Evolutionary conservation across 495 filamentous ascomycete genomes (phyloP).

Genomic region (Talaromyces proteolyticus): DNA sequence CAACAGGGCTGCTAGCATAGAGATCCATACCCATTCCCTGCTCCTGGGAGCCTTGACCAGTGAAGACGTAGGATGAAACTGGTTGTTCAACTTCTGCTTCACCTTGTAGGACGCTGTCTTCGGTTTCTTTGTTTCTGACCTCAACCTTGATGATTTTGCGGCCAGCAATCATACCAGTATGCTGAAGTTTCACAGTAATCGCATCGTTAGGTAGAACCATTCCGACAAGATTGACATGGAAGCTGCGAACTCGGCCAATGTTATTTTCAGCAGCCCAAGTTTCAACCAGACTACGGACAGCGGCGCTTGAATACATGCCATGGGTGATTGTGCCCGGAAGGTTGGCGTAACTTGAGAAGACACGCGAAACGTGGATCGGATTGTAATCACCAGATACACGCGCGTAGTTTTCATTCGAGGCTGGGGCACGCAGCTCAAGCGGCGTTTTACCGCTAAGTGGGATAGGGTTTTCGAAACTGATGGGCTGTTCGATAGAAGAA

Average conservation of each 20-base stretch:
- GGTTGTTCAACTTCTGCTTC: constrained; percentile 99
- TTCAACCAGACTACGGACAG: constrained; percentile 96
- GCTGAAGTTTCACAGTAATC: constrained; percentile 87
- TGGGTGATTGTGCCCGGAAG: constrained; percentile 50
- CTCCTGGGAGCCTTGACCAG: constrained; percentile 94
- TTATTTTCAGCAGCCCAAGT: constrained; percentile 99
- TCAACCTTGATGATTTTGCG: constrained; percentile 99
- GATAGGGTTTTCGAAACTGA: constrained; percentile 96
- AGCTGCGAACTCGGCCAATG: constrained; percentile 92
- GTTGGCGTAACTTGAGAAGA: constrained; percentile 92
- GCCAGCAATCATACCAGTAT: constrained; percentile 95
- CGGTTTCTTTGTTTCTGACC: constrained; percentile 84
- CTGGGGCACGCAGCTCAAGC: constrained; percentile 80
- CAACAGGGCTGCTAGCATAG: constrained; percentile 85
- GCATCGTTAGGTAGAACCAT: constrained; percentile 98
- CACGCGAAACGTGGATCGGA: constrained; percentile 95
- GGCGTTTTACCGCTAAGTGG: constrained; percentile 90
- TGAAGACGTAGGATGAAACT: constrained; percentile 96
- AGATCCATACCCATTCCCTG: constrained; percentile 99
- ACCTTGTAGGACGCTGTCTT: constrained; percentile 89
- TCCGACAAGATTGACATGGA: constrained; percentile 88
- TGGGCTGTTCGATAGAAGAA: constrained; percentile 88
- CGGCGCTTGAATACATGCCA: constrained; percentile 98
- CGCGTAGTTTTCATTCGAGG: constrained; percentile 96
- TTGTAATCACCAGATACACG: constrained; percentile 98